Evolutionary conservation across 352 stramenopile genomes (phyloP).

Genomic region (Blastocystis sp.): DNA sequence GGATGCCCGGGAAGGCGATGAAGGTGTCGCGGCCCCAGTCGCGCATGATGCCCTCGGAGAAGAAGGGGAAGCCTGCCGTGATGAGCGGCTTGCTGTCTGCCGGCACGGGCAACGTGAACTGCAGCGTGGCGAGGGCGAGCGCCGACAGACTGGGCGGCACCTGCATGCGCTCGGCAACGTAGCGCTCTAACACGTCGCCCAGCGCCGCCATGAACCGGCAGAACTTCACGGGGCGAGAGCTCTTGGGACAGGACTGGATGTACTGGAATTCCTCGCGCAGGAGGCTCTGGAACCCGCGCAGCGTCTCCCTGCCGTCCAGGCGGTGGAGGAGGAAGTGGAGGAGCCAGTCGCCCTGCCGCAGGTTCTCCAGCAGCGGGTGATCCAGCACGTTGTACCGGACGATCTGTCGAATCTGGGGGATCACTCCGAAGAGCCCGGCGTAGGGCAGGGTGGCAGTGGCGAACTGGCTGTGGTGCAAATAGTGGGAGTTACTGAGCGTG

Average conservation of each 20-base stretch:
- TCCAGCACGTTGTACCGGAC: constrained; percentile 56
- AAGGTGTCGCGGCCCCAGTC: constrained; percentile 71
- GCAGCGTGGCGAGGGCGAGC: constrained; percentile 42
- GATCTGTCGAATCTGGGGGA: constrained; percentile 47
- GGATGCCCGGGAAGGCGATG: constrained; percentile 70
- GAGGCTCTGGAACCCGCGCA: background rate
- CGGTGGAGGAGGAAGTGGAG: constrained; percentile 65
- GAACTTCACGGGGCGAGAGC: constrained; percentile 58
- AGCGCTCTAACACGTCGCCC: background rate
- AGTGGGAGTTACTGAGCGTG: background rate
- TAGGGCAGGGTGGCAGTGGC: constrained; percentile 54
- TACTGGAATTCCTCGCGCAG: constrained; percentile 51
- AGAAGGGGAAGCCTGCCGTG: constrained; percentile 67
- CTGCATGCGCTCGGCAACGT: background rate
- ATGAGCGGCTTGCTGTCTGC: constrained; percentile 6
- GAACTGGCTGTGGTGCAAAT: constrained; percentile 45
- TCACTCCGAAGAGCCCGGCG: constrained; percentile 68
- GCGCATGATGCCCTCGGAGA: constrained; percentile 70
- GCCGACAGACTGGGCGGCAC: background rate
- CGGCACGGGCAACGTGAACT: constrained; percentile 48
- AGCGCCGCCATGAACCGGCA: constrained; percentile 38
- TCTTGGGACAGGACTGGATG: constrained; percentile 42
- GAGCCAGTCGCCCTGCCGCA: constrained; percentile 69
- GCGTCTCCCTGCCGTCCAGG: background rate
- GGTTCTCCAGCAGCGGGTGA: constrained; percentile 68